These are phyloP conservation scores for Cladosporium austrohemisphaericum DNA, from an alignment of 2,329 filamentous ascomycete genomes.

Conservation along the genomic window DNA sequence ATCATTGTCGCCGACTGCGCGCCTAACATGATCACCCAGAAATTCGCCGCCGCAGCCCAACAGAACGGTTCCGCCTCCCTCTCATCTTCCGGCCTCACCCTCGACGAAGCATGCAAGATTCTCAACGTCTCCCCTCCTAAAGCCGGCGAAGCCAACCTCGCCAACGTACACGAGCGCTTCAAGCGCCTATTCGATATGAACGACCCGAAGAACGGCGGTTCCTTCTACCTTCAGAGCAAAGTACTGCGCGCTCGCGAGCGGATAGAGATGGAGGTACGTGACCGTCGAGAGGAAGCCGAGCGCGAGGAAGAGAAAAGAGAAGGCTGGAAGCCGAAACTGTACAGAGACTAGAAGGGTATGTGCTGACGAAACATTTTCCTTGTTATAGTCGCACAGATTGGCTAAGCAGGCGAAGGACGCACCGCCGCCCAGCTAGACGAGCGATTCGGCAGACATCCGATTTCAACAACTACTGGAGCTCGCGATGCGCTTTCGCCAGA, in stretches of 20 bases:
- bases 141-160: constrained; percentile 70
- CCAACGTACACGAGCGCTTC: constrained; percentile 79
- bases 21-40: constrained; percentile 22
- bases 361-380: constrained; percentile 13
- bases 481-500: not conserved
- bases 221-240: constrained; percentile 98
- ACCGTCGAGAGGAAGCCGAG: constrained; percentile 65
- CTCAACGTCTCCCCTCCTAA: constrained; percentile 89
- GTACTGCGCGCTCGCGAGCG: constrained; percentile 85
- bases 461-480: not conserved
- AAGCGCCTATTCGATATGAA: constrained; percentile 94
- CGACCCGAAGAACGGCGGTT: constrained; percentile 91
- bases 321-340: constrained; percentile 93
- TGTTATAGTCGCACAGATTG: constrained; percentile 15
- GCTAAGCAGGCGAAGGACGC: constrained; percentile 16
- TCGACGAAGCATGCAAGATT: constrained; percentile 96
- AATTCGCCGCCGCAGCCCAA: constrained; percentile 31
- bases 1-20: not conserved
- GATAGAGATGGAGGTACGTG: constrained; percentile 80
- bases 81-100: constrained; percentile 70
- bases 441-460: not conserved
- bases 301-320: constrained; percentile 75
- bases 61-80: constrained; percentile 46
- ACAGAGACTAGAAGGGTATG: constrained; percentile 61
- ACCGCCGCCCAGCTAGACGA: constrained; percentile 1